Evolutionary conservation across 345 rosid species (phyloP).

Genomic region (Lumnitzera racemosa): DNA sequence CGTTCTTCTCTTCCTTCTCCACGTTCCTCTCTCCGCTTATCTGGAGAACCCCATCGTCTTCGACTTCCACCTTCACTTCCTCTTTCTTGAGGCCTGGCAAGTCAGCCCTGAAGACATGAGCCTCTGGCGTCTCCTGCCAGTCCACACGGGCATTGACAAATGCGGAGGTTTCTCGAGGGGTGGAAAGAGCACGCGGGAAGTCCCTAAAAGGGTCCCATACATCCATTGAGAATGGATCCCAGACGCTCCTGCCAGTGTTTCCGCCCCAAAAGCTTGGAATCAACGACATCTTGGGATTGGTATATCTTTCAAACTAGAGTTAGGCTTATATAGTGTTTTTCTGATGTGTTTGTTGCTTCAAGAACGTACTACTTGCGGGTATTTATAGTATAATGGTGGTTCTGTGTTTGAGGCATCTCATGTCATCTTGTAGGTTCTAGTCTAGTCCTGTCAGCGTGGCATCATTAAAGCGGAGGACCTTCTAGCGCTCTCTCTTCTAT

Average conservation of each 20-base stretch:
- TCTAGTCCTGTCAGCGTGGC: too few species aligned
- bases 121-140: slow-evolving; percentile 18
- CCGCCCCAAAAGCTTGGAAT: slow-evolving; percentile 11
- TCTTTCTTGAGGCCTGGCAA: slow-evolving; percentile 17
- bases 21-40: slow-evolving; percentile 14
- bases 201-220: slow-evolving; percentile 13
- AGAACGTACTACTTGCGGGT: too few species aligned
- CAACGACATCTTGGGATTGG: slow-evolving; percentile 4
- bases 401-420: too few species aligned
- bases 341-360: too few species aligned
- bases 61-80: slow-evolving; percentile 15
- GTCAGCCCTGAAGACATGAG: slow-evolving; percentile 15
- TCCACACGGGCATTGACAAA: slow-evolving; percentile 11
- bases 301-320: too few species aligned
- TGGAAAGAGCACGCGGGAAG: not conserved
- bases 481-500: too few species aligned
- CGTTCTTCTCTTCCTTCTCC: slow-evolving; percentile 20
- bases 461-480: too few species aligned
- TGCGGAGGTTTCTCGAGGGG: slow-evolving; percentile 5
- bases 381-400: too few species aligned
- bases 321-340: too few species aligned
- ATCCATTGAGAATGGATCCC: slow-evolving; percentile 19
- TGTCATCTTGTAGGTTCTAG: too few species aligned
- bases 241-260: slow-evolving; percentile 2
- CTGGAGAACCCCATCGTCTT: slow-evolving; percentile 17